Percentiles rank a stretch among this genome's conserved stretches.
Conservation (phyloP, 495 filamentous ascomycete genomes). For the Podospora tetraspora region DNA sequence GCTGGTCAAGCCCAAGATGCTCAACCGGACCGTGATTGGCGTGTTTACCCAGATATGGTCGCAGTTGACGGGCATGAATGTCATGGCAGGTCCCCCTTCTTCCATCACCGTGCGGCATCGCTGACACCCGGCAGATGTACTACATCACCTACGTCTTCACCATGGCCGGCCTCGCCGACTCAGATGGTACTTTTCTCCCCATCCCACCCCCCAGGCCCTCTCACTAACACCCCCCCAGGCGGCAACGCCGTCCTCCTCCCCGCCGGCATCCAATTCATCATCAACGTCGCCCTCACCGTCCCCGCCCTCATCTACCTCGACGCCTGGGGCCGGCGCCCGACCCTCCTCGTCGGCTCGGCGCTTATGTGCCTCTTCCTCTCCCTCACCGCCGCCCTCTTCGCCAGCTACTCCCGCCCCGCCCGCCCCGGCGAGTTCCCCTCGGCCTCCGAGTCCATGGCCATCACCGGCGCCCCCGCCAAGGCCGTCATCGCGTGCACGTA, state of each 20-base stretch:
- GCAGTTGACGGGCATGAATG: constrained; percentile 80
- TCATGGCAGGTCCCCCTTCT: constrained; percentile 64
- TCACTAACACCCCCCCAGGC: neutral
- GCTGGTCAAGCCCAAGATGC: constrained; percentile 64
- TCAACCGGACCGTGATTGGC: constrained; percentile 69
- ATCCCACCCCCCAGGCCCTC: too few relatives aligned
- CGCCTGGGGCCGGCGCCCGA: constrained; percentile 55
- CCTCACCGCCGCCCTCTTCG: constrained; percentile 66
- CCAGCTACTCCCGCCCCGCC: constrained; percentile 37
- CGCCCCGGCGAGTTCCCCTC: constrained; percentile 33
- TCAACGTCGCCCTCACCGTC: constrained; percentile 57
- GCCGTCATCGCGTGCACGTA: constrained; percentile 74
- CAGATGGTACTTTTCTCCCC: constrained; percentile 21
- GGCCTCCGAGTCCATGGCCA: constrained; percentile 40
- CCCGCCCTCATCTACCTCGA: constrained; percentile 54
- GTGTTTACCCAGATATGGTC: constrained; percentile 81
- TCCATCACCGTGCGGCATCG: constrained; percentile 15
- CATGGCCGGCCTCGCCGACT: constrained; percentile 59
- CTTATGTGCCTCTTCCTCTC: constrained; percentile 66
- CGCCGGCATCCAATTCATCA: constrained; percentile 69
- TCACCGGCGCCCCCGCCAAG: constrained; percentile 57
- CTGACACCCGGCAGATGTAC: constrained; percentile 34
- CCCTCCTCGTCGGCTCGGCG: constrained; percentile 58
- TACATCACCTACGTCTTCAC: constrained; percentile 63
- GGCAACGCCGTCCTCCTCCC: constrained; percentile 51